phyloP scores from a whole-genome alignment of 1,139 yeast genomes.

The Magnusiomyces sp. region DNA sequence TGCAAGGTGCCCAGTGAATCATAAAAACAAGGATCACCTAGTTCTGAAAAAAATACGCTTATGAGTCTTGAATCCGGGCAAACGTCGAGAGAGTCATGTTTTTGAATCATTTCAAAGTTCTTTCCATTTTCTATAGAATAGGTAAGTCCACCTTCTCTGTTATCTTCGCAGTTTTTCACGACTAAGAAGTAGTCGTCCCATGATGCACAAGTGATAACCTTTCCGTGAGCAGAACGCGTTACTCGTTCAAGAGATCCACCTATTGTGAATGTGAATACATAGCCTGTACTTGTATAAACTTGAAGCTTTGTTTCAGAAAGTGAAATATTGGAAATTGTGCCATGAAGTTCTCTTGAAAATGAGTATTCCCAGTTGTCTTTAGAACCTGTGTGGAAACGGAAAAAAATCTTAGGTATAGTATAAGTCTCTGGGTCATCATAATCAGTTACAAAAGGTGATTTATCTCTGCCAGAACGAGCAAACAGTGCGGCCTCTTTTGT shows the following conservation, averaged over 20 bases:
- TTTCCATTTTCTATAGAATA: conserved; percentile 34
- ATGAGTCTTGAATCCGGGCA: conserved; percentile 26
- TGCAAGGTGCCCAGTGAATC: conserved; percentile 69
- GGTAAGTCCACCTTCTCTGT: conserved; percentile 22
- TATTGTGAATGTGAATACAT: conserved; percentile 45
- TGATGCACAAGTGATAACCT: conserved; percentile 50
- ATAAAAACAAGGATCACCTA: conserved; percentile 80
- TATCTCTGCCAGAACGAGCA: conserved; percentile 31
- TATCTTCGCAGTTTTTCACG: conserved; percentile 23
- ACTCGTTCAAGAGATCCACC: conserved; percentile 50
- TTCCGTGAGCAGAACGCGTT: conserved; percentile 39
- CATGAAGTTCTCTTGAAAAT: conserved; percentile 30
- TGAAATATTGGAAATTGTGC: conserved; percentile 40
- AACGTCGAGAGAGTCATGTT: conserved; percentile 32
- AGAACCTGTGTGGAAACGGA: conserved; percentile 30
- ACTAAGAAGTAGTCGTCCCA: conserved; percentile 40
- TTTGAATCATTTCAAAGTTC: conserved; percentile 33
- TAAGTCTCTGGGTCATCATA: neutral
- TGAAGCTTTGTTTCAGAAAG: conserved; percentile 42
- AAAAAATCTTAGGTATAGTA: conserved; percentile 18
- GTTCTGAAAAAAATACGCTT: conserved; percentile 72
- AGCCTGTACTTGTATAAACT: conserved; percentile 51
- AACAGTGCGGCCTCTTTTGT: conserved; percentile 58
- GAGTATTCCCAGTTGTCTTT: conserved; percentile 35
- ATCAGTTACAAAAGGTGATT: conserved; percentile 1